A percentile compares a stretch with the other conserved stretches of the same genome.
phyloP scores from a whole-genome alignment of 768 basidiomycete species.

The Lactifluus volemus region DNA sequence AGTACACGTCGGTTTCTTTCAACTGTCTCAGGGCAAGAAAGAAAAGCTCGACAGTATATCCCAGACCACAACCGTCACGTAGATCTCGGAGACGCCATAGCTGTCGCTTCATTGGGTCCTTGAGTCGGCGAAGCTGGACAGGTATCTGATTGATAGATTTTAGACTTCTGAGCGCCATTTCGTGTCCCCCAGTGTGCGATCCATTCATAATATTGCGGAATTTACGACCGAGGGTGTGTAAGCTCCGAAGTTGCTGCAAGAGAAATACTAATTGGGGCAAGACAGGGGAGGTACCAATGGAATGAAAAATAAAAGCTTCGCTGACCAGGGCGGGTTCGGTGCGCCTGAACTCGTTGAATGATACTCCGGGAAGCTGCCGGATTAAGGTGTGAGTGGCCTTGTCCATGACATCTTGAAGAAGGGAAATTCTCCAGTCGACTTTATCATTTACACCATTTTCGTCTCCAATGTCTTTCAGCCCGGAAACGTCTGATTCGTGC shows the following conservation, averaged over 20 bases:
- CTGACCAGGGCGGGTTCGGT: neutral
- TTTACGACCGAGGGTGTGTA: neutral
- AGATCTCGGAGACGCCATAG: slow-evolving; percentile 5
- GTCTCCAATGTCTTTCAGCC: neutral
- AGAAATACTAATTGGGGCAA: neutral
- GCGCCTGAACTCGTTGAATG: neutral
- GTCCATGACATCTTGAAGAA: neutral
- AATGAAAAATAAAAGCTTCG: neutral
- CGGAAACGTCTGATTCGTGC: neutral
- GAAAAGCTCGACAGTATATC: neutral
- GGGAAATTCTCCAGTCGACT: neutral
- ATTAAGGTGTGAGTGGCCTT: neutral
- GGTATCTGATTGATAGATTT: neutral
- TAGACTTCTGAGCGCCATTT: neutral
- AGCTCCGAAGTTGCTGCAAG: neutral
- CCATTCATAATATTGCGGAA: neutral
- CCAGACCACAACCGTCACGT: neutral
- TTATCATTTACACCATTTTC: neutral
- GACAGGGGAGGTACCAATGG: neutral
- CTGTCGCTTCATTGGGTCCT: neutral
- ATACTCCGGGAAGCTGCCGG: slow-evolving; percentile 3
- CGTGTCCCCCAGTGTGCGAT: neutral
- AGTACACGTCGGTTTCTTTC: neutral
- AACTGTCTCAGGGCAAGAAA: slow-evolving; percentile 1
- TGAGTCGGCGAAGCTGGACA: neutral